Evolutionary conservation across 2,329 filamentous ascomycete species (phyloP).

Genomic region (Hypoxylon sp.): DNA sequence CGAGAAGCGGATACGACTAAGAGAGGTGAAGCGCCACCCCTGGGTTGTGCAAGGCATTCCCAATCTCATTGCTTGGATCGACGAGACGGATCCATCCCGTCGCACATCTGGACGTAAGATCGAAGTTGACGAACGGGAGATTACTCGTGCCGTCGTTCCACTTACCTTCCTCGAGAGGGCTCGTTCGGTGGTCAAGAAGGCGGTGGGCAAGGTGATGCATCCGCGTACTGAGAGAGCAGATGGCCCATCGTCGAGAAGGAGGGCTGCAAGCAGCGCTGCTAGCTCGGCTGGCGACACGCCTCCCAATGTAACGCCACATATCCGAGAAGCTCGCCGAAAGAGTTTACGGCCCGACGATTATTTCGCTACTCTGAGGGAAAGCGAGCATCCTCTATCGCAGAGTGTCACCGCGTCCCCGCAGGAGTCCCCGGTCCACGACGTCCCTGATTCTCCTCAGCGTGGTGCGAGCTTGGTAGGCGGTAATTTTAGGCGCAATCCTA

Average conservation of each 20-base stretch:
- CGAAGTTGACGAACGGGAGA: slow-evolving; percentile 88
- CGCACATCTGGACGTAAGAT: slow-evolving; percentile 84
- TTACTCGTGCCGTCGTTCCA: slow-evolving; percentile 88
- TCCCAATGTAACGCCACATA: slow-evolving; percentile 56
- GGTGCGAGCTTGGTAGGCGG: slow-evolving; percentile 51
- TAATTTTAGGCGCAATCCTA: slow-evolving; percentile 45
- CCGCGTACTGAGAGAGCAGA: slow-evolving; percentile 66
- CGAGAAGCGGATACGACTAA: slow-evolving; percentile 83
- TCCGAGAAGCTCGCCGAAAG: slow-evolving; percentile 61
- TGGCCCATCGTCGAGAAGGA: slow-evolving; percentile 57
- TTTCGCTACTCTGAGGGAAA: slow-evolving; percentile 56
- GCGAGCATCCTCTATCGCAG: slow-evolving; percentile 77
- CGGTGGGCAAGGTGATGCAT: slow-evolving; percentile 69
- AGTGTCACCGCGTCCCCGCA: slow-evolving; percentile 77
- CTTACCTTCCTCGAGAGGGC: slow-evolving; percentile 87
- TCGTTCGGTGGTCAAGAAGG: slow-evolving; percentile 77
- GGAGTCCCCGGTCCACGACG: slow-evolving; percentile 48
- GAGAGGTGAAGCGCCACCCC: slow-evolving; percentile 91
- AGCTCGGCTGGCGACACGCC: slow-evolving; percentile 68
- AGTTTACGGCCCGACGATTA: slow-evolving; percentile 64
- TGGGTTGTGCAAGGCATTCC: slow-evolving; percentile 86
- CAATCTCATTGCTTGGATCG: slow-evolving; percentile 83
- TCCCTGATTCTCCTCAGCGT: slow-evolving; percentile 46
- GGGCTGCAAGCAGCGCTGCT: slow-evolving; percentile 68
- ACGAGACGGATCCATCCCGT: slow-evolving; percentile 86